Evolutionary conservation across 1,284 basidiomycete species (phyloP), one percentile per base, ranked within the genome.

Genomic region (Sporisorium exsertum): DNA sequence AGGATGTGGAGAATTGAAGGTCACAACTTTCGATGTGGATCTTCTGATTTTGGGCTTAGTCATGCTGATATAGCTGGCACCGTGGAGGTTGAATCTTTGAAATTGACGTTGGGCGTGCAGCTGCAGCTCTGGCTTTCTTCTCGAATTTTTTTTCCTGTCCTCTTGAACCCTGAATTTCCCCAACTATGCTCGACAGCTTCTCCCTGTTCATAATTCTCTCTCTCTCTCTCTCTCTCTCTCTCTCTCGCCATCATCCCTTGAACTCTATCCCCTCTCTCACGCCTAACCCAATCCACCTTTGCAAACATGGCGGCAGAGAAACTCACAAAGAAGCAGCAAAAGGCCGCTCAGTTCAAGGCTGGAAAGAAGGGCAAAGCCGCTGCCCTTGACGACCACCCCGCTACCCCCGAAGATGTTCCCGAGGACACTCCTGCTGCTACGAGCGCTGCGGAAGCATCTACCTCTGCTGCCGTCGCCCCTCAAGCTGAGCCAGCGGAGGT

Each of bases 271-370:
- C 43, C 12, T 45, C 10, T 16, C 3, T 33, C 33, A n/a, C n/a
- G 32, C 16, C 45, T 37, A 29, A 9, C 7, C 9, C 27, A 27
- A 29, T 29, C 20, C 7, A 40, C 16, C n/a, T 13, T 33, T 12
- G n/a, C 12, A 52, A 51, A 12, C 6, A 75, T 75, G 72, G 56
- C 59, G 26, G 66, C 54, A 42, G 45, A 45, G 26, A 77, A 73
- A 42, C 65, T 77, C 51, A 81, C 81, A 24, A 83, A 83, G 63
- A 78, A 80, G 53, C 78, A 82, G 64, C 75, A 78, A 24, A 82
- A 82, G 52, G 77, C 79, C 9, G 77, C 69, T 0, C 61, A 68
- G 18, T 82, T 81, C 68, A 80, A 75, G 37, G 65, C 67, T 10
- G 57, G 53, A n/a, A 73, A 58, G 42, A 71, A 69, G 55, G 63